Conservation (phyloP, 2,329 filamentous ascomycete species). For the Zymoseptoria passerinii region DNA sequence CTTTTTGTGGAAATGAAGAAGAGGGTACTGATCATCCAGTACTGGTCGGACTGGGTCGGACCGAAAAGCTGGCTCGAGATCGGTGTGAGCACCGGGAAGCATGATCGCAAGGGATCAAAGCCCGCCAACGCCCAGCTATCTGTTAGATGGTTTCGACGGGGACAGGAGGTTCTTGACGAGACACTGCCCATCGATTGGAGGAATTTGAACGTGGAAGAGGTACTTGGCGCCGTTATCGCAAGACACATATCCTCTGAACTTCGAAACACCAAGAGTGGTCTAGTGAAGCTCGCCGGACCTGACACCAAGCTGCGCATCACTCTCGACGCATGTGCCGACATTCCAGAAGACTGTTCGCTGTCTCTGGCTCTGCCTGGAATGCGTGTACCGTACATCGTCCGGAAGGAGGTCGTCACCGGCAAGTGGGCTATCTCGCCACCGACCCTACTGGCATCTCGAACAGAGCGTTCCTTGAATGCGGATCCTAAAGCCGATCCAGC, state of each 20-base stretch:
- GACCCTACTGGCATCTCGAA: slow-evolving; percentile 33
- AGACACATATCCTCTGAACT: slow-evolving; percentile 67
- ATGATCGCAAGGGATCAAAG: slow-evolving; percentile 23
- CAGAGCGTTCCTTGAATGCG: slow-evolving; percentile 59
- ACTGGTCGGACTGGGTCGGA: slow-evolving; percentile 67
- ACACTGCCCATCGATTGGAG: slow-evolving; percentile 57
- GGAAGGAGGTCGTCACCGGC: slow-evolving; percentile 73
- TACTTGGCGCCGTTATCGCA: slow-evolving; percentile 67
- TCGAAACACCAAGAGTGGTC: slow-evolving; percentile 52
- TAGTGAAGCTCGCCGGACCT: slow-evolving; percentile 39
- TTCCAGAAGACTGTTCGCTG: slow-evolving; percentile 61
- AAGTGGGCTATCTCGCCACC: slow-evolving; percentile 59
- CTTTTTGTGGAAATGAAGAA: slow-evolving; percentile 72
- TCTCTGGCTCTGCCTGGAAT: slow-evolving; percentile 60
- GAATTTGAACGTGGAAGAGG: slow-evolving; percentile 61
- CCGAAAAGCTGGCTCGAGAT: slow-evolving; percentile 88
- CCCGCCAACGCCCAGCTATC: slow-evolving; percentile 36
- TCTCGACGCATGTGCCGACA: slow-evolving; percentile 49
- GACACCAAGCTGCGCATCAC: slow-evolving; percentile 21
- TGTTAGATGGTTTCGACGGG: slow-evolving; percentile 77
- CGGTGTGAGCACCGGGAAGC: slow-evolving; percentile 61
- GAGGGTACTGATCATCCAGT: slow-evolving; percentile 77
- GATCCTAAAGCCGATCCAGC: slow-evolving; percentile 35
- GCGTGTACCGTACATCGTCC: slow-evolving; percentile 49
- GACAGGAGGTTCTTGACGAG: slow-evolving; percentile 60